phyloP scores from a whole-genome alignment of 2,329 filamentous ascomycete genomes.

The Ophiostoma perfectum region DNA sequence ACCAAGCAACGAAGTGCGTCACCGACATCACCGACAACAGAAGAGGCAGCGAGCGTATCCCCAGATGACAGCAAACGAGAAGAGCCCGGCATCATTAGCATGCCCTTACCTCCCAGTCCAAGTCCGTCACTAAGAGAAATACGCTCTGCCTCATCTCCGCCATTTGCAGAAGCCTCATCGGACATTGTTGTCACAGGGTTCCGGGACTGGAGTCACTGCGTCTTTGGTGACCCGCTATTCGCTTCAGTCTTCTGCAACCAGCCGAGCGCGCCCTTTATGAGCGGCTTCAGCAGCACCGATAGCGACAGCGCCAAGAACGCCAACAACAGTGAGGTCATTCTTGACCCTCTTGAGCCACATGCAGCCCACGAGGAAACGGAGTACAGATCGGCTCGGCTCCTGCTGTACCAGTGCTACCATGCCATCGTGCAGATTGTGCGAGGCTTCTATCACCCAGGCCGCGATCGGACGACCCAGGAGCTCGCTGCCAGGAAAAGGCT shows the following conservation, averaged over 20 bases:
- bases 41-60: background rate
- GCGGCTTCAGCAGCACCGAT: constrained; percentile 39
- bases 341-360: constrained; percentile 14
- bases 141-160: background rate
- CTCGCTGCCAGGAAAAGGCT: constrained; percentile 49
- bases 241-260: constrained; percentile 44
- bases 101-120: background rate
- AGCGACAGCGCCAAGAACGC: background rate
- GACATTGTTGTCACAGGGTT: constrained; percentile 44
- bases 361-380: constrained; percentile 22
- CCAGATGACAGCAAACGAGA: background rate
- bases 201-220: constrained; percentile 53
- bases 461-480: constrained; percentile 46
- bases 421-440: constrained; percentile 47
- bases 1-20: constrained; percentile 8
- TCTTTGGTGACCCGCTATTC: constrained; percentile 57
- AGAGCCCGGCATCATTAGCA: background rate
- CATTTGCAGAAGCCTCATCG: background rate
- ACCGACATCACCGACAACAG: background rate
- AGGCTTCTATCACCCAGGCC: constrained; percentile 50
- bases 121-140: background rate
- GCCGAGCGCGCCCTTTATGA: constrained; percentile 42
- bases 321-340: background rate
- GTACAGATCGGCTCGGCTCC: constrained; percentile 41
- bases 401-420: constrained; percentile 57